Base-by-base conservation (phyloP, 2,329 filamentous ascomycete species). In the Emmonsiellopsis sp. region DNA sequence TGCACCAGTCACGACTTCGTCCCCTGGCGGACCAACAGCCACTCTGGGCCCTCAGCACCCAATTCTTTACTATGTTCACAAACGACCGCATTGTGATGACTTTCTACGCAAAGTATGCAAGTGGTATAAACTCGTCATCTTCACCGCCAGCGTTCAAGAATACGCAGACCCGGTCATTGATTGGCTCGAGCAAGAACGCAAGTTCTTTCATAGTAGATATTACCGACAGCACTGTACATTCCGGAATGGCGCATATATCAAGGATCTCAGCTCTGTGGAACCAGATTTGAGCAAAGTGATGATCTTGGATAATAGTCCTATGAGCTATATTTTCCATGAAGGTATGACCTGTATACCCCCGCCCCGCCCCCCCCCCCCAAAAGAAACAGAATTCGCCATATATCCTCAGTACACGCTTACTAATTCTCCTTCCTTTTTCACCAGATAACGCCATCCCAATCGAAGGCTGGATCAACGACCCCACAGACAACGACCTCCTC, bases 111-210 rank as follows among this genome's bases (percentile, higher is more conserved):
- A 93, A 77, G 83, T 96, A 46, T 90, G 85, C 77, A 95, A 95
- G 74, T 98, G 93, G 93, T 98, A 94, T 74, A 97, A 96, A 67
- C 77, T 98, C 13, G 88, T 98, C 50, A 79, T 97, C 46, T 98
- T 98, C 70, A 98, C 93, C 8, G 93, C 93, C 2, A 95, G 90
- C 17, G 93, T 98, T 39, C 93, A 98, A 69, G 93, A 98, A 70
- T 98, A 98, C 65, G 93, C 93, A 54, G 93, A 98, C 69, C 93
- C 93, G 0, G 93, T 98, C 53, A 97, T 98, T 67, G 93, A 98
- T 77, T 97, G 91, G 90, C 80, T 98, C 56, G 93, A 98, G 72
- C 85, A 89, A 60, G 93, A 98, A 72, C 84, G 91, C 64, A 97
- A 97, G 73, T 97, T 89, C 74, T 98, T 98, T 72, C 87, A 87